These are phyloP conservation scores for Venturia nashicola DNA, from an alignment of 2,329 filamentous ascomycete genomes.

Conservation along the genomic window DNA sequence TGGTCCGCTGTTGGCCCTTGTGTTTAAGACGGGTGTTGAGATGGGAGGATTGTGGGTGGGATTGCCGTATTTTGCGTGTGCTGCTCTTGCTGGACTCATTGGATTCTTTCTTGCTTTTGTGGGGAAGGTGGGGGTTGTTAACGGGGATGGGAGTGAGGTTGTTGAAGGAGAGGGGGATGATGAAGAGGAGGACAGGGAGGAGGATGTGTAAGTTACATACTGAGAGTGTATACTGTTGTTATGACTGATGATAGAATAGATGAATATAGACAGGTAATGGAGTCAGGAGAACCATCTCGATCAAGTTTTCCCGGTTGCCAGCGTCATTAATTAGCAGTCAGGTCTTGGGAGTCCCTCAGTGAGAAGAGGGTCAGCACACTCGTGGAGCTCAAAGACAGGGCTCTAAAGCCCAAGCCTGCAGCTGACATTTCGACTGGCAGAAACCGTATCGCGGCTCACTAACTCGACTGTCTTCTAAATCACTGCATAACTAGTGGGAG, in stretches of 20 bases:
- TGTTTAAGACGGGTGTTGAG: constrained; percentile 29
- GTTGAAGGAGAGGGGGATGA: not conserved
- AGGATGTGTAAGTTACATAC: not conserved
- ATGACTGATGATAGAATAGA: not conserved
- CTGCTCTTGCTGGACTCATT: not conserved
- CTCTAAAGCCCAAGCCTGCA: no score
- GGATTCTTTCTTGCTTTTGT: not conserved
- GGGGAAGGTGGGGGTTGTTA: not conserved
- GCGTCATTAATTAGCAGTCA: no score
- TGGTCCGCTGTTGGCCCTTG: constrained; percentile 33
- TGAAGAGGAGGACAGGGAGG: not conserved
- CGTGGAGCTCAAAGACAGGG: no score
- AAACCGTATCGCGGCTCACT: no score
- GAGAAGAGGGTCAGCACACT: no score
- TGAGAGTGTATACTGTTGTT: not conserved
- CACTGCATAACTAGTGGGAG: no score
- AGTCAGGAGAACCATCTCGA: not conserved
- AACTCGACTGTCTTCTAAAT: no score
- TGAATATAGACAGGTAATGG: not conserved
- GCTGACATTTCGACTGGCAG: no score
- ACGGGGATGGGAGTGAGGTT: not conserved
- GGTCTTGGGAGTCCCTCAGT: no score
- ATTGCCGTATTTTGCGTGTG: constrained; percentile 1
- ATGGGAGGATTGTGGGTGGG: constrained; percentile 6
- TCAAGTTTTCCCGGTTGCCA: not conserved